Conservation (phyloP, 805 yeast species). For the Candida patagonica region DNA sequence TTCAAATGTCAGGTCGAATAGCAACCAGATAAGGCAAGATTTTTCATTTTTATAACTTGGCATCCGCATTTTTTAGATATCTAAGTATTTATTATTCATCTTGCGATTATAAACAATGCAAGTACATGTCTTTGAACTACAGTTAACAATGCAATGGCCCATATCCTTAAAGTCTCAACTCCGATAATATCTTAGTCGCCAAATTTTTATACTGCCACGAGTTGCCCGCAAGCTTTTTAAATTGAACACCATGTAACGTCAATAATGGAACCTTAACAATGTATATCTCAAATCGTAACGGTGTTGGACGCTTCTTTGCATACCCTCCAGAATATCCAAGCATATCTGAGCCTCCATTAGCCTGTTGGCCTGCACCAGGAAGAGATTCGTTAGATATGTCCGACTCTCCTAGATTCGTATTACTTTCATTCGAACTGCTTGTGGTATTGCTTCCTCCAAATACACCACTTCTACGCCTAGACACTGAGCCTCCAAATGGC, state of each 20-base stretch:
- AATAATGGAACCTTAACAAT: slow-evolving; percentile 79
- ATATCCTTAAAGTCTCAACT: slow-evolving; percentile 55
- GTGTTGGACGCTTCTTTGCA: slow-evolving; percentile 32
- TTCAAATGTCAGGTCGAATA: slow-evolving; percentile 10
- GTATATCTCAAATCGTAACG: slow-evolving; percentile 82
- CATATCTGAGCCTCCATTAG: slow-evolving; percentile 30
- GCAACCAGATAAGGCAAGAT: neutral
- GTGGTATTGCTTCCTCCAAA: slow-evolving; percentile 4
- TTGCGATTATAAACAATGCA: neutral
- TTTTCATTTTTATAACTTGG: neutral
- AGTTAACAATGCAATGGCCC: too few species aligned
- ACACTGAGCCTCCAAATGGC: slow-evolving; percentile 21
- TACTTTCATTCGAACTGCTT: slow-evolving; percentile 12
- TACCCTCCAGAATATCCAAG: slow-evolving; percentile 21
- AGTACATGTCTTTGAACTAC: neutral
- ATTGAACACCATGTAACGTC: slow-evolving; percentile 87
- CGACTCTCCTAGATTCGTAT: slow-evolving; percentile 17
- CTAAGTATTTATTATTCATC: slow-evolving; percentile 1
- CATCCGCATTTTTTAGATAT: neutral
- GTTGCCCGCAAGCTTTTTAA: slow-evolving; percentile 86
- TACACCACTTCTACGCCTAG: slow-evolving; percentile 12
- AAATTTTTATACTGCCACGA: slow-evolving; percentile 91
- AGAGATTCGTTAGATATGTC: slow-evolving; percentile 24
- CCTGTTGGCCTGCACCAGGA: slow-evolving; percentile 15
- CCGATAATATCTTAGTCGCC: slow-evolving; percentile 74